These are phyloP conservation scores for Artemisia argyi DNA, from an alignment of 129 eudicot genomes.

Conservation along the genomic window DNA sequence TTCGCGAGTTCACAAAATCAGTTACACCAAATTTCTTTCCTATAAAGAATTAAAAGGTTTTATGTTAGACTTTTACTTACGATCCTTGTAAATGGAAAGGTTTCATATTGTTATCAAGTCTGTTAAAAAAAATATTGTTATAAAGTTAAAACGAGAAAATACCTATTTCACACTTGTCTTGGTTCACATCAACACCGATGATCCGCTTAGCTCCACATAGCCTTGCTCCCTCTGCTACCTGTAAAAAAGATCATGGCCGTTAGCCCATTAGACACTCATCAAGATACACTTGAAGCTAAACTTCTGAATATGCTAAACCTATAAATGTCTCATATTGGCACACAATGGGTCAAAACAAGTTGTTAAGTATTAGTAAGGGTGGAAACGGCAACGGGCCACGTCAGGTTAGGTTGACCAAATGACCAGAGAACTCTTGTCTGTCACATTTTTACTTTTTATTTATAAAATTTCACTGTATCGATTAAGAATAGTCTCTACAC, in stretches of 20 bases:
- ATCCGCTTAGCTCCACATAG: constrained; percentile 75
- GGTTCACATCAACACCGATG: constrained; percentile 80
- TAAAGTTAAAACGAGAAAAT: background rate
- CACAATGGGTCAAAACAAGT: too few species aligned
- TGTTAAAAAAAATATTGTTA: background rate
- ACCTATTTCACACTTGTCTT: constrained; percentile 70
- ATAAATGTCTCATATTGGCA: too few species aligned
- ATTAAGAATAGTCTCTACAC: too few species aligned
- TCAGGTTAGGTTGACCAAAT: too few species aligned
- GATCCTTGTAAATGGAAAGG: too few species aligned
- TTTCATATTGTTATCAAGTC: too few species aligned
- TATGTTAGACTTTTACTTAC: background rate
- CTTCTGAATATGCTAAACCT: too few species aligned
- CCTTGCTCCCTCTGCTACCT: constrained; percentile 97
- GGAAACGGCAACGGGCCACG: too few species aligned
- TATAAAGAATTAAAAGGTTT: constrained; percentile 19
- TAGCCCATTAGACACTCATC: background rate
- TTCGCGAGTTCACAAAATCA: constrained; percentile 67
- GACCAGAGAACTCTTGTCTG: too few species aligned
- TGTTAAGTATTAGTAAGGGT: too few species aligned
- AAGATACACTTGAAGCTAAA: background rate
- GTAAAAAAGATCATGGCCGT: constrained; percentile 10
- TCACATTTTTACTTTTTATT: too few species aligned
- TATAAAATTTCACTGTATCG: too few species aligned
- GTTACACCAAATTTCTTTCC: constrained; percentile 84